Percentiles rank a stretch among this genome's conserved stretches.
These are phyloP conservation scores for Ampelomyces quisqualis DNA, from an alignment of 2,329 filamentous ascomycete species.

Conservation along the genomic window DNA sequence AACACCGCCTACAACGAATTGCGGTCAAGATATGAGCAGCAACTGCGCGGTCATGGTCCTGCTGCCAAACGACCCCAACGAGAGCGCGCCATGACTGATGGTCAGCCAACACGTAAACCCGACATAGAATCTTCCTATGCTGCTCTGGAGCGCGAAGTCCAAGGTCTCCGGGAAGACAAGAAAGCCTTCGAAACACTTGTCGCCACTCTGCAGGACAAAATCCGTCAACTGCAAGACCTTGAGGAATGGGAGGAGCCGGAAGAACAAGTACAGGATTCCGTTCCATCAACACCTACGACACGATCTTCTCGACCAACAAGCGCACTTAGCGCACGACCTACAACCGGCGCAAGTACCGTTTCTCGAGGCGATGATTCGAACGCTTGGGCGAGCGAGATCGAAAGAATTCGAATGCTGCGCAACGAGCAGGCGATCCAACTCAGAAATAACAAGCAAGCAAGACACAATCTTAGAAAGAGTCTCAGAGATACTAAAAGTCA, in stretches of 20 bases:
- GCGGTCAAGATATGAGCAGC: slow-evolving; percentile 18
- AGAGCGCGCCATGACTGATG: slow-evolving; percentile 15
- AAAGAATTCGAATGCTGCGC: slow-evolving; percentile 37
- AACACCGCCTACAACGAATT: slow-evolving; percentile 24
- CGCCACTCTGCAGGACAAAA: slow-evolving; percentile 33
- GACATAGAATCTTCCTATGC: slow-evolving; percentile 17
- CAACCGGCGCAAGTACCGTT: slow-evolving; percentile 22
- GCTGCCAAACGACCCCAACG: slow-evolving; percentile 11
- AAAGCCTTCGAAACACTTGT: slow-evolving; percentile 35
- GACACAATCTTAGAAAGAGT: slow-evolving; percentile 33
- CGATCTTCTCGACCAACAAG: slow-evolving; percentile 11
- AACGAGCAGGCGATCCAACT: slow-evolving; percentile 38
- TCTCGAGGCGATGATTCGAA: slow-evolving; percentile 15
- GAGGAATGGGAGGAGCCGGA: slow-evolving; percentile 25
- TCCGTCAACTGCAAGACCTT: slow-evolving; percentile 27
- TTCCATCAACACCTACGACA: slow-evolving; percentile 9
- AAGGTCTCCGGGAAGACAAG: slow-evolving; percentile 33
- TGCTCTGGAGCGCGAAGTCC: slow-evolving; percentile 34
- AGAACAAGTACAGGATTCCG: slow-evolving; percentile 14
- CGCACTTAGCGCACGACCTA: slow-evolving; percentile 15
- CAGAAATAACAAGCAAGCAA: slow-evolving; percentile 34
- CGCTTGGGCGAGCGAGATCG: slow-evolving; percentile 38
- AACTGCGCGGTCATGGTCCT: slow-evolving; percentile 14
- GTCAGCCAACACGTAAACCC: neutral
- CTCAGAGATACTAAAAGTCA: slow-evolving; percentile 37